These are phyloP conservation scores for Cruciata laevipes DNA, from an alignment of 257 asterid species.

Conservation along the genomic window DNA sequence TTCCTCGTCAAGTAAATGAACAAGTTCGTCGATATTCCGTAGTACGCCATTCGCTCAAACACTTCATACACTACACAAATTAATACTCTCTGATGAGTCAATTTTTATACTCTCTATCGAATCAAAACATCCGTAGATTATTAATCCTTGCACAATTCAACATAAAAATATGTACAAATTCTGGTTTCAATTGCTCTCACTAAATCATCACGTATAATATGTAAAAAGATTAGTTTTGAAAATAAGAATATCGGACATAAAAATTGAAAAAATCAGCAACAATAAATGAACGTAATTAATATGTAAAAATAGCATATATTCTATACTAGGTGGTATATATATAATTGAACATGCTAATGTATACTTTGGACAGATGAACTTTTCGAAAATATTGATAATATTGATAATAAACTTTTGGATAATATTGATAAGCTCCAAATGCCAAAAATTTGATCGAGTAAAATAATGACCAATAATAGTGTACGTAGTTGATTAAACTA, in stretches of 20 bases:
- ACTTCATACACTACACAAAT: conserved; percentile 66
- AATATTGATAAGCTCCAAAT: not conserved
- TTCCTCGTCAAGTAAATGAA: conserved; percentile 58
- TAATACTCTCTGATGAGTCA: not conserved
- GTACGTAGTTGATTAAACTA: not conserved
- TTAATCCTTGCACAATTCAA: too few relatives aligned
- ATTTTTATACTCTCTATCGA: not conserved
- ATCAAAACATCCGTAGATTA: not conserved
- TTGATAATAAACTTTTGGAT: not conserved
- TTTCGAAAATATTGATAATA: not conserved
- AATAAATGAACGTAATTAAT: too few relatives aligned
- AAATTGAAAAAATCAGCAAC: too few relatives aligned
- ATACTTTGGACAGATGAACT: too few relatives aligned
- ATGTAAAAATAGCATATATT: too few relatives aligned
- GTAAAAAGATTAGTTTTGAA: too few relatives aligned
- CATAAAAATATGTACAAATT: too few relatives aligned
- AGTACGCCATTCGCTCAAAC: conserved; percentile 85
- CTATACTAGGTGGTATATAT: too few relatives aligned
- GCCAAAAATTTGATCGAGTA: not conserved
- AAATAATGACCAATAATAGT: not conserved
- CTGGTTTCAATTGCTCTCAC: too few relatives aligned
- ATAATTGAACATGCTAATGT: too few relatives aligned
- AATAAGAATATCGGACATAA: too few relatives aligned
- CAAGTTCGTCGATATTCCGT: conserved; percentile 70
- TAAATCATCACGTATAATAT: too few relatives aligned